A percentile compares a stretch with the other conserved stretches of the same genome.
Conservation (phyloP, 345 rosid genomes). For the Lumnitzera racemosa region DNA sequence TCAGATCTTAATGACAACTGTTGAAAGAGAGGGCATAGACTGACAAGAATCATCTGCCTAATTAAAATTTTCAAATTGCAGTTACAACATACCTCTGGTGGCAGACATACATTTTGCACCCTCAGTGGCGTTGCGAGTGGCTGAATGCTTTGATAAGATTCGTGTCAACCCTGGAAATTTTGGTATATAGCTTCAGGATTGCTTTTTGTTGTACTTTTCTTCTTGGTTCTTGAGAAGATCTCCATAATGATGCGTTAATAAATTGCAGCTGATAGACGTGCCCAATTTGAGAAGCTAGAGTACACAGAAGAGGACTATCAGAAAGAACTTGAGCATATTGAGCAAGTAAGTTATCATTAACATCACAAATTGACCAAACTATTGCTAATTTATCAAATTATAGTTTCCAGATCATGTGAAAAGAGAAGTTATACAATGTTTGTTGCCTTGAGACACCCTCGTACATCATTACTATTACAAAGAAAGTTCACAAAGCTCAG, state of each 20-base stretch:
- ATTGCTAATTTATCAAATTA: not conserved
- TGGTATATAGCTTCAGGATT: constrained; percentile 32
- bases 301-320: constrained; percentile 95
- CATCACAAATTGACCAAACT: not conserved
- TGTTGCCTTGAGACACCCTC: not conserved
- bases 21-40: not conserved
- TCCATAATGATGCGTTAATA: constrained; percentile 10
- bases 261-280: constrained; percentile 87
- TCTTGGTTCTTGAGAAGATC: constrained; percentile 1
- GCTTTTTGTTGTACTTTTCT: constrained; percentile 7
- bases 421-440: not conserved
- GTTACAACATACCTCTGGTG: constrained; percentile 91
- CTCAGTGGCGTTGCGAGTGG: constrained; percentile 73
- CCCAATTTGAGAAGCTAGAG: constrained; percentile 83
- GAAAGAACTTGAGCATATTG: constrained; percentile 90
- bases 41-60: constrained; percentile 6
- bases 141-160: constrained; percentile 97
- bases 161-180: constrained; percentile 99
- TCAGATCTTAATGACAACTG: too few relatives aligned
- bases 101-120: constrained; percentile 99
- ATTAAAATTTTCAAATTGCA: constrained; percentile 29
- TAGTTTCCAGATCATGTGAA: not conserved
- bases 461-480: too few relatives aligned
- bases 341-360: constrained; percentile 42
- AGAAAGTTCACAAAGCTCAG: too few relatives aligned